Evolutionary conservation across 345 rosid genomes (phyloP).

Genomic region (Tarenaya hassleriana): DNA sequence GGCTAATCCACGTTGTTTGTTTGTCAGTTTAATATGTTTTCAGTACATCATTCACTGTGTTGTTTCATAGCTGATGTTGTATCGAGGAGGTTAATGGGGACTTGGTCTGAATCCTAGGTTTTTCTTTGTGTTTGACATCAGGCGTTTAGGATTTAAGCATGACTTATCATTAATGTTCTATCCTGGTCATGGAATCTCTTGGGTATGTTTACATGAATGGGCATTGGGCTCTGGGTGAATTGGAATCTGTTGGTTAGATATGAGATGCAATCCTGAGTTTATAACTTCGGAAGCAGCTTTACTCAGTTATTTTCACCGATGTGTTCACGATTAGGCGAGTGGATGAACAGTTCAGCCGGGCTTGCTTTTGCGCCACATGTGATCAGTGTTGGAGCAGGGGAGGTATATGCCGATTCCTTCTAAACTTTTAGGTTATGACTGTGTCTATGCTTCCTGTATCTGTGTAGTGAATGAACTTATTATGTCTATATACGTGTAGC

Average conservation of each 20-base stretch:
- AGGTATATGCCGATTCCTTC: slow-evolving; percentile 36
- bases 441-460: neutral
- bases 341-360: slow-evolving; percentile 99
- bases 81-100: no score
- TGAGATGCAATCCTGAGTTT: neutral
- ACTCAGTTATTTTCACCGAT: neutral
- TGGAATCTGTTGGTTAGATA: neutral
- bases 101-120: no score
- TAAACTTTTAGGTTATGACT: slow-evolving; percentile 5
- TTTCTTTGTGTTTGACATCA: no score
- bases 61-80: no score
- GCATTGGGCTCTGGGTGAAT: no score
- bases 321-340: slow-evolving; percentile 64
- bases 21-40: no score
- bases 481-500: neutral
- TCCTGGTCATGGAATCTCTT: no score
- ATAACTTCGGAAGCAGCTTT: neutral
- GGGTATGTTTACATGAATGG: no score
- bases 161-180: no score
- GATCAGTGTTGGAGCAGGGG: slow-evolving; percentile 68
- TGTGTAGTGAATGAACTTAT: neutral
- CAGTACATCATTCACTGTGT: no score
- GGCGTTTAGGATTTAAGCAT: no score
- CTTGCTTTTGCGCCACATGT: slow-evolving; percentile 94
- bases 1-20: no score